A percentile compares a stretch with the other conserved stretches of the same genome.
These are phyloP conservation scores for Torulaspora indica DNA, from an alignment of 805 yeast species.

Conservation along the genomic window DNA sequence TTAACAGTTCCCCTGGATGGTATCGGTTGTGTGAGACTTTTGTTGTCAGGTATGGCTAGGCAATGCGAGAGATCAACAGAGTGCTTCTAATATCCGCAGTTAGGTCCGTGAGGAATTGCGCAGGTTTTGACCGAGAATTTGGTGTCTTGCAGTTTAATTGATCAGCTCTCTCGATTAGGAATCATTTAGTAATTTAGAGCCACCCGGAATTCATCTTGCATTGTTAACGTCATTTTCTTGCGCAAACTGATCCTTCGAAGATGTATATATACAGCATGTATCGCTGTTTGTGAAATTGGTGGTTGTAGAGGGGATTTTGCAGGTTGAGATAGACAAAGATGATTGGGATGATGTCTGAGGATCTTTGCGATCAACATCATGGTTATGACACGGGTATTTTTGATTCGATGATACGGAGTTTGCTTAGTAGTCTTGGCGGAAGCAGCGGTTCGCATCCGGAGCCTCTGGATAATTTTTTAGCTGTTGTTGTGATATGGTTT, in stretches of 20 bases:
- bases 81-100: too few species aligned
- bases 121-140: background rate
- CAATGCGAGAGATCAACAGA: too few species aligned
- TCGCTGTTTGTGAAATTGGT: background rate
- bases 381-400: constrained; percentile 12
- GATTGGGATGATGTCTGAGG: constrained; percentile 2
- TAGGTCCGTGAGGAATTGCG: background rate
- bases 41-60: too few species aligned
- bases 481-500: constrained; percentile 12
- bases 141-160: background rate
- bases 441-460: constrained; percentile 4
- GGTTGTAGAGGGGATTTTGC: too few species aligned
- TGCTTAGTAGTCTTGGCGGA: background rate
- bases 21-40: too few species aligned
- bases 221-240: background rate
- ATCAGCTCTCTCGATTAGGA: constrained; percentile 5
- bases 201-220: background rate
- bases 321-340: too few species aligned
- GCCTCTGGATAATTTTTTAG: constrained; percentile 12
- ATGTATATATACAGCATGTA: too few species aligned
- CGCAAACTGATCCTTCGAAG: background rate
- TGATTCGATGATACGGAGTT: constrained; percentile 7
- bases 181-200: background rate
- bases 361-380: constrained; percentile 12
- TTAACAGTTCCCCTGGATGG: too few species aligned